Base-by-base conservation (phyloP, 2,329 filamentous ascomycete genomes). In the Akanthomyces uredinophilus region DNA sequence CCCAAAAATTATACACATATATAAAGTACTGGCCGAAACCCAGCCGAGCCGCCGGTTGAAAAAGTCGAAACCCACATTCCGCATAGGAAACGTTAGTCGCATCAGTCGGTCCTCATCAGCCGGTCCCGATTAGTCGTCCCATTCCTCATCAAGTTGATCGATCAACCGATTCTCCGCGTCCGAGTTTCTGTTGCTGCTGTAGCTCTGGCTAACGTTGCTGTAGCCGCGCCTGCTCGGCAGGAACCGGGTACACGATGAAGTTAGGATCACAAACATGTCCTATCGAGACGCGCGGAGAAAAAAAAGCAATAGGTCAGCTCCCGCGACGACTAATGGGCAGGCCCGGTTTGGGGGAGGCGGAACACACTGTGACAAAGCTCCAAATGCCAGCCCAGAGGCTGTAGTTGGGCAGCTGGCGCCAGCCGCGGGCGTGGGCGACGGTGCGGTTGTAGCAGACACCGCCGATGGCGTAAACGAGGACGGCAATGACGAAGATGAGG, bases 361-460 rank as follows among this genome's bases (percentile, higher is more conserved):
- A 60, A 60, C 58, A 53, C 67, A 77, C 94, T 81, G 84, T 89
- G 70, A 96, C 77, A 73, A 96, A 96, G 68, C 83, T 87, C 77
- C 90, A 87, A 65, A 97, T 90, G 60, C 92, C 89, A 35, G 91
- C 87, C 95, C 95, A 99, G 68, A 97, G 84, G 68, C 85, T 87
- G 78, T 95, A 97, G 77, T 99, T 98, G 59, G 95, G 95, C 68
- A 97, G 79, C 75, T 99, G 95, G 68, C 91, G 86, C 95, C 94
- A 98, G 53, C 95, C 95, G 65, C 95, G 84, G 69, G 96, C 92
- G 73, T 99, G 91, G 76, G 93, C 89, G 63, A 99, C 93, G 37
- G 92, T 96, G 64, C 95, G 87, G 75, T 97, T 94, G 79, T 98
- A 99, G 65, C 96, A 92, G 68, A 96, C 90, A 70, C 95, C 95